Evolutionary conservation across 257 asterid species (phyloP), one percentile per base, ranked within the genome.

Genomic region (Solanum medicagineum): DNA sequence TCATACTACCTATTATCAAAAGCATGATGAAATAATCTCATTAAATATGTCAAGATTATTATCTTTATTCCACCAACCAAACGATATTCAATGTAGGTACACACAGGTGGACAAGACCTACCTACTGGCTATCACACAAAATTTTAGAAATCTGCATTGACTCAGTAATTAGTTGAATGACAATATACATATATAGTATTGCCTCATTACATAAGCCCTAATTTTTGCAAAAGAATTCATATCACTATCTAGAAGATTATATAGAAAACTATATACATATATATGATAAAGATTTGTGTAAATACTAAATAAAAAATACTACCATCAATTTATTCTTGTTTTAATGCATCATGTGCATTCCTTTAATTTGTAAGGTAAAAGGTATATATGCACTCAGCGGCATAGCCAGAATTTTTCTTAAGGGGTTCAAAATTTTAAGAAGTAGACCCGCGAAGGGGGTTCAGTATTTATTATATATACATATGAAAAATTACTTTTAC

Each of bases 91-190:
- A n/a, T n/a, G 98, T 83, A 96, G 94, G 93, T 95, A 97, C 86
- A 88, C 98, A 96, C 98, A 96, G 89, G 99, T 94, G 86, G 98
- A 98, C 22, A 95, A 95, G 95, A 94, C 97, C 0, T 94, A 94
- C 32, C 22, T 44, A 44, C 69, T 62, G 1, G 36, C 36, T 32
- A 32, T 32, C 36, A 32, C 70, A 29, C 45, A 16, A 26, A 73
- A n/a, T 26, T 45, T 3, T 44, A 20, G 45, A 65, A 71, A 71
- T n/a, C 55, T 11, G 19, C 22, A 20, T 44, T 22, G 14, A 57
- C 73, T 84, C 79, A 84, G 84, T 66, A 36, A 36, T 36, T 83
- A 81, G 45, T 85, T 83, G 88, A 85, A 83, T 11, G 57, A 8
- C 26, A 8, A n/a, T 45, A 73, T n/a, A 45, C 32, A 60, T 60